Conservation (phyloP, 2,329 filamentous ascomycete genomes). For the Raffaelea deltoideospora region DNA sequence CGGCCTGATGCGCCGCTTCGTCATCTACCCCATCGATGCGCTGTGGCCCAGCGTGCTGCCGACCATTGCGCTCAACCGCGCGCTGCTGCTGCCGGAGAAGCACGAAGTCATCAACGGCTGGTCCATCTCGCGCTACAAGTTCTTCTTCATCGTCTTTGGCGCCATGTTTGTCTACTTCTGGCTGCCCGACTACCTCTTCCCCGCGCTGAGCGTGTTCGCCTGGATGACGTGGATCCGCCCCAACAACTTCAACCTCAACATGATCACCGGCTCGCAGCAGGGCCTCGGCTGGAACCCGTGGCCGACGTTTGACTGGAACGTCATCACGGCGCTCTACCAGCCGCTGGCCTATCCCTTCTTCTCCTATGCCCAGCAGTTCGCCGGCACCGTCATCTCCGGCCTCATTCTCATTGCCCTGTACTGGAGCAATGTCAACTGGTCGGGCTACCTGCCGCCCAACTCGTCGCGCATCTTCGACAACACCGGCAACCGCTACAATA, state of each 20-base stretch:
- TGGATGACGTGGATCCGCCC: conserved; percentile 41
- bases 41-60: conserved; percentile 35
- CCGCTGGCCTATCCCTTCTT: conserved; percentile 33
- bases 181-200: conserved; percentile 35
- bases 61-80: conserved; percentile 29
- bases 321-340: conserved; percentile 11
- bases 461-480: conserved; percentile 35
- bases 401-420: conserved; percentile 42
- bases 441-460: conserved; percentile 34
- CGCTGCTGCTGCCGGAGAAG: conserved; percentile 27
- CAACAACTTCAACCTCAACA: conserved; percentile 16
- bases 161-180: conserved; percentile 37
- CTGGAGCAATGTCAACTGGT: conserved; percentile 43
- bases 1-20: conserved; percentile 31
- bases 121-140: conserved; percentile 26
- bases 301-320: conserved; percentile 26
- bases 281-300: conserved; percentile 20
- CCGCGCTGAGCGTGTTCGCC: conserved; percentile 28
- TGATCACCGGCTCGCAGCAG: conserved; percentile 17
- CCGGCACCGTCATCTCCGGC: conserved; percentile 39
- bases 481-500: conserved; percentile 31
- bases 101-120: conserved; percentile 21
- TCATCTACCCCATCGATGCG: conserved; percentile 34
- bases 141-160: conserved; percentile 27
- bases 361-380: conserved; percentile 45